Percentiles rank a stretch among this genome's conserved stretches.
Evolutionary conservation across 768 basidiomycete species (phyloP).

Genomic region (Termitomyces sp.): DNA sequence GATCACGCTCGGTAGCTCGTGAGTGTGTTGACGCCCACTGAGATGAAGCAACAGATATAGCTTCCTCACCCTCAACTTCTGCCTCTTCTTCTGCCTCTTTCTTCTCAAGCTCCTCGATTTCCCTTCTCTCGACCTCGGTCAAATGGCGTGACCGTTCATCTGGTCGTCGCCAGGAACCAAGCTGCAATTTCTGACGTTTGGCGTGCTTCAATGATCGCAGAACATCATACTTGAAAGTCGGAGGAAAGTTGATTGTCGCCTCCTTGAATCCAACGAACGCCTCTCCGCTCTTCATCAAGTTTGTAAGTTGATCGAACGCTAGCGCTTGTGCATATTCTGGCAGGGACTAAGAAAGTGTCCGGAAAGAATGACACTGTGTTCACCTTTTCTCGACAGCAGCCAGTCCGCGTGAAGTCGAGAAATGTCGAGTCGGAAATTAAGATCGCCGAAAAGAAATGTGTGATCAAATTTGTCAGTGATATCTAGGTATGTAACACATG

Average conservation of each 20-base stretch:
- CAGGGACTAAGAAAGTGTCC: background rate
- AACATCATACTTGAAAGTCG: conserved; percentile 94
- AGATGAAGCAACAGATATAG: conserved; percentile 50
- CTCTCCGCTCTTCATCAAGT: conserved; percentile 63
- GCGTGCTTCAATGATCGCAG: conserved; percentile 49
- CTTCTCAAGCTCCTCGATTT: conserved; percentile 25
- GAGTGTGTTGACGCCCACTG: conserved; percentile 43
- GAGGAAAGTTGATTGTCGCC: conserved; percentile 77
- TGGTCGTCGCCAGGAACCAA: conserved; percentile 28
- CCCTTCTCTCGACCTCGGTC: conserved; percentile 36
- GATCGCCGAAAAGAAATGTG: conserved; percentile 84
- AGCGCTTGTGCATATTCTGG: conserved; percentile 82
- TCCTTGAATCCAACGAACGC: conserved; percentile 80
- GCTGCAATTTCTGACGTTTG: conserved; percentile 32
- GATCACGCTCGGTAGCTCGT: conserved; percentile 27
- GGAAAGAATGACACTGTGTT: background rate
- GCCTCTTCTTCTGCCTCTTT: conserved; percentile 38
- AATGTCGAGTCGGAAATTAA: conserved; percentile 88
- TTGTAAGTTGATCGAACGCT: conserved; percentile 83
- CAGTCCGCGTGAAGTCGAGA: conserved; percentile 92
- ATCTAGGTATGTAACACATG: conserved; percentile 39
- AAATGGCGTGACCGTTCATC: conserved; percentile 26
- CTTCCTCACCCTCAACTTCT: conserved; percentile 32
- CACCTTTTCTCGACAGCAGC: conserved; percentile 80
- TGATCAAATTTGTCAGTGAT: conserved; percentile 87